These are phyloP conservation scores for Neurospora sp. DNA, from an alignment of 495 filamentous ascomycete genomes.

Conservation along the genomic window DNA sequence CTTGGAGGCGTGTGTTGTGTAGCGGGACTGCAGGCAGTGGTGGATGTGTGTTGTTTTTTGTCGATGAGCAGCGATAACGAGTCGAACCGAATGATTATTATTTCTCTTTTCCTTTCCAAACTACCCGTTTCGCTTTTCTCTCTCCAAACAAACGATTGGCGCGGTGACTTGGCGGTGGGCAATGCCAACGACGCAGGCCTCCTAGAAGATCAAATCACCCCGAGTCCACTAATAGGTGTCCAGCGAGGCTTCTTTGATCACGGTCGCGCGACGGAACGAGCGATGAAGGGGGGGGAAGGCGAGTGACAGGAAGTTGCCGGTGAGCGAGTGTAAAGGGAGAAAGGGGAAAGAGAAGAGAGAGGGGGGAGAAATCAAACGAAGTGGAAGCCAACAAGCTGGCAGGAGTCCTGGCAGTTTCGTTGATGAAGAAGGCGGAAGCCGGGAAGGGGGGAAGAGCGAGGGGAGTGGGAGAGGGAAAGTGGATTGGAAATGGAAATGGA, in stretches of 20 bases:
- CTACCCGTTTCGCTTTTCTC: not conserved
- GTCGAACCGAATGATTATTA: not conserved
- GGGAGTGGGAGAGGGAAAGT: not conserved
- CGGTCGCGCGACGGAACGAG: constrained; percentile 14
- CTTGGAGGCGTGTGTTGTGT: not conserved
- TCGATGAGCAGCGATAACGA: not conserved
- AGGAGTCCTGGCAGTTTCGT: not conserved
- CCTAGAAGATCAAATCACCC: not conserved
- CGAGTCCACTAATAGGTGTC: not conserved
- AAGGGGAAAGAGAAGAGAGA: constrained; percentile 9
- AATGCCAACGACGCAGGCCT: not conserved
- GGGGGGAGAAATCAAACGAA: constrained; percentile 18
- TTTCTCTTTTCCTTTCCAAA: not conserved
- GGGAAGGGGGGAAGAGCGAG: not conserved
- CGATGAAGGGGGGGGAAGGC: constrained; percentile 16
- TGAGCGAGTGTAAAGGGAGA: constrained; percentile 17
- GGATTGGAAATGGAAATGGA: not conserved
- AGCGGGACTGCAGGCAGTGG: not conserved
- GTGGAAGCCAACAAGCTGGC: not conserved
- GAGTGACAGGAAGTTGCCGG: constrained; percentile 11
- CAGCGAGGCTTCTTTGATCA: constrained; percentile 3
- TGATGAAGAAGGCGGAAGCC: not conserved
- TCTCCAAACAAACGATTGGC: not conserved
- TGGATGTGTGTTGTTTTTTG: not conserved
- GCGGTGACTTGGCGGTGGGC: not conserved